Conservation (phyloP, 768 basidiomycete genomes). For the Arthromyces matolae region DNA sequence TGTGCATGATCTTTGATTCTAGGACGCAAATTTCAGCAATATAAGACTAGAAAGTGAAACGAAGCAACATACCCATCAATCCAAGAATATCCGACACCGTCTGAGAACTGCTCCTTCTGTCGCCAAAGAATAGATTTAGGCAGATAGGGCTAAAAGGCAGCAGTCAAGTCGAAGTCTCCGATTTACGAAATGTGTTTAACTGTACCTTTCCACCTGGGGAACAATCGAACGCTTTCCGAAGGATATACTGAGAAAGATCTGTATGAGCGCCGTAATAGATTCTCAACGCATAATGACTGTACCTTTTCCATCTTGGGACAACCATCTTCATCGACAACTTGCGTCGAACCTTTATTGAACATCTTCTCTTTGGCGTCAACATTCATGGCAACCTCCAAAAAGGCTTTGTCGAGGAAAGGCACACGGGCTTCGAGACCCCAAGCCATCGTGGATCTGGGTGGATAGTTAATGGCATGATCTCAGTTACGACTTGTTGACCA, state of each 20-base stretch:
- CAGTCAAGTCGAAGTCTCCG: constrained; percentile 1
- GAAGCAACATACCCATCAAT: constrained; percentile 75
- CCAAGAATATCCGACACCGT: constrained; percentile 98
- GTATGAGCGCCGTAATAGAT: not conserved
- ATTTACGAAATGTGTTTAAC: not conserved
- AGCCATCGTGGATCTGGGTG: constrained; percentile 93
- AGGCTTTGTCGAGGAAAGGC: constrained; percentile 96
- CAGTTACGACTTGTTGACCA: constrained; percentile 20
- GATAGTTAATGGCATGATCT: too few relatives aligned
- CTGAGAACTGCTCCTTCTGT: constrained; percentile 99
- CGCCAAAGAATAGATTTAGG: constrained; percentile 95
- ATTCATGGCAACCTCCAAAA: constrained; percentile 93
- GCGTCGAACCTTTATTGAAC: constrained; percentile 77
- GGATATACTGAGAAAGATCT: constrained; percentile 65
- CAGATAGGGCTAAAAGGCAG: constrained; percentile 69
- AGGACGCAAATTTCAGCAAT: constrained; percentile 11
- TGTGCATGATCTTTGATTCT: constrained; percentile 91
- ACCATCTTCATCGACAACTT: constrained; percentile 81
- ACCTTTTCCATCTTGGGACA: constrained; percentile 96
- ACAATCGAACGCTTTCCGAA: constrained; percentile 94
- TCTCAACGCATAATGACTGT: not conserved
- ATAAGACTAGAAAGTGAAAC: not conserved
- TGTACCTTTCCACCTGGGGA: constrained; percentile 71
- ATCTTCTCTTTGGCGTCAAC: constrained; percentile 83
- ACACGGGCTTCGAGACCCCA: constrained; percentile 99